These are phyloP conservation scores for Penicillium flavigenum DNA, from an alignment of 495 filamentous ascomycete species.

Conservation along the genomic window DNA sequence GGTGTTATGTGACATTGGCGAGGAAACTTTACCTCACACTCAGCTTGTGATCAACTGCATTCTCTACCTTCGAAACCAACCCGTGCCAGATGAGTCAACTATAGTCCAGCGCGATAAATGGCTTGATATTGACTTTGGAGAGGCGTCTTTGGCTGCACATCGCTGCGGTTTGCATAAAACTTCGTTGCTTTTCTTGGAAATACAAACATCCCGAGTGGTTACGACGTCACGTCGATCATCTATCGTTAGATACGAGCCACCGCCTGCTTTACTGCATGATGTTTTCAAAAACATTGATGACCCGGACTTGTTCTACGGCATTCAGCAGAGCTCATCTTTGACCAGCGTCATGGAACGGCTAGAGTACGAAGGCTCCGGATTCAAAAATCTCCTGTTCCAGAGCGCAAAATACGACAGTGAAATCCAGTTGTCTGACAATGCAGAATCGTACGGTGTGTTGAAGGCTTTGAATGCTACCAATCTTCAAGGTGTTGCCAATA, in stretches of 20 bases:
- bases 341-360: conserved; percentile 73
- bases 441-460: conserved; percentile 44
- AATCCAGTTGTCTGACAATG: conserved; percentile 56
- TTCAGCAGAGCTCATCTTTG: conserved; percentile 73
- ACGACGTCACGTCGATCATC: conserved; percentile 67
- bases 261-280: conserved; percentile 66
- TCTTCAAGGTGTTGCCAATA: conserved; percentile 48
- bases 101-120: conserved; percentile 76
- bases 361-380: conserved; percentile 87
- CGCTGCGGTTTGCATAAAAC: conserved; percentile 83
- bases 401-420: conserved; percentile 90
- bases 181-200: conserved; percentile 79
- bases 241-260: conserved; percentile 53
- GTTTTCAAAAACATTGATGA: conserved; percentile 93
- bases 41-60: conserved; percentile 72
- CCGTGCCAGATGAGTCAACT: conserved; percentile 69
- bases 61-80: conserved; percentile 84
- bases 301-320: conserved; percentile 94
- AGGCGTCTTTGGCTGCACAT: conserved; percentile 73
- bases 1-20: conserved; percentile 29
- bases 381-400: conserved; percentile 85
- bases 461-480: conserved; percentile 48
- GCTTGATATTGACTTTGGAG: conserved; percentile 77
- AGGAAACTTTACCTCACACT: conserved; percentile 46
- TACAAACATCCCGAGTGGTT: conserved; percentile 55